Evolutionary conservation across 306 rosid species (phyloP).

Genomic region (Vicia sativa): DNA sequence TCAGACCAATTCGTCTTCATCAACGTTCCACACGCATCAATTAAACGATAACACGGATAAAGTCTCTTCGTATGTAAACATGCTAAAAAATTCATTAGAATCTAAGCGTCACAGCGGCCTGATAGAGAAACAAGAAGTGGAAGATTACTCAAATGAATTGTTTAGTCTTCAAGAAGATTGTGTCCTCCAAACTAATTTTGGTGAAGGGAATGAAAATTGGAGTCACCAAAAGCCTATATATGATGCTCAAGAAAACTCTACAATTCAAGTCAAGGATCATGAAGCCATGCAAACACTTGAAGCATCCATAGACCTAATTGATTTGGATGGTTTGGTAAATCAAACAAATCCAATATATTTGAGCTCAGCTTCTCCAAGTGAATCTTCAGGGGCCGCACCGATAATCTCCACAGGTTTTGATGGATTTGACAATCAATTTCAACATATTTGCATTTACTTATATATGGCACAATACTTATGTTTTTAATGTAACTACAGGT

Average conservation of each 20-base stretch:
- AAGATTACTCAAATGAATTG: constrained; percentile 48
- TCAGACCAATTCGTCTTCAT: constrained; percentile 73
- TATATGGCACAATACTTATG: too few relatives aligned
- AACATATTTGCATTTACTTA: too few relatives aligned
- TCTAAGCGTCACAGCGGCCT: constrained; percentile 59
- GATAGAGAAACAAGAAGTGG: constrained; percentile 53
- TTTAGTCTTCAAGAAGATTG: constrained; percentile 47
- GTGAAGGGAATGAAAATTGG: constrained; percentile 55
- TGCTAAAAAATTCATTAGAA: constrained; percentile 86
- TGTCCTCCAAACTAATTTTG: constrained; percentile 45
- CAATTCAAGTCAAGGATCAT: constrained; percentile 49
- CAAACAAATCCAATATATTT: constrained; percentile 53
- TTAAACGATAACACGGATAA: constrained; percentile 62
- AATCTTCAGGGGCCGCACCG: constrained; percentile 86
- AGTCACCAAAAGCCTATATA: constrained; percentile 43
- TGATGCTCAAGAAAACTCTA: constrained; percentile 51
- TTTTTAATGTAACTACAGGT: constrained; percentile 22
- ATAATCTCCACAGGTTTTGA: constrained; percentile 78
- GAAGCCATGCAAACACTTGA: constrained; percentile 50
- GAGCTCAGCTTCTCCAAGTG: constrained; percentile 74
- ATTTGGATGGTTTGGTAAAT: constrained; percentile 63
- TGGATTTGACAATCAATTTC: constrained; percentile 11
- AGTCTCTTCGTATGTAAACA: constrained; percentile 80
- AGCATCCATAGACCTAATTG: constrained; percentile 50
- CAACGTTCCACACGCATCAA: constrained; percentile 57